These are phyloP conservation scores for Myxozyma neotropica DNA, from an alignment of 805 yeast genomes.

Conservation along the genomic window DNA sequence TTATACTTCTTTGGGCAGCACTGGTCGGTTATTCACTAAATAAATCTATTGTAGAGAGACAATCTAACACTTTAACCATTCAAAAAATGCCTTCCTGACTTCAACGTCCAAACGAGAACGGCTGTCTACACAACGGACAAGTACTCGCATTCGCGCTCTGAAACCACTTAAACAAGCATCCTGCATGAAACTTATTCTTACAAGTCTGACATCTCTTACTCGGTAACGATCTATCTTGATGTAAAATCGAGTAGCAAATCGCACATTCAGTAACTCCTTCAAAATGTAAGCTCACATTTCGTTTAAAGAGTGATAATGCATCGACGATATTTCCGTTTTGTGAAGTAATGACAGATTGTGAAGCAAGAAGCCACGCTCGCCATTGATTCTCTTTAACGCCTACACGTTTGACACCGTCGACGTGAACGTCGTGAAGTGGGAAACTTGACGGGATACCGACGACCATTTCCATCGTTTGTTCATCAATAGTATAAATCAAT, in stretches of 20 bases:
- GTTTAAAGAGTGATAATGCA: constrained; percentile 66
- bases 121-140: constrained; percentile 86
- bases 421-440: constrained; percentile 75
- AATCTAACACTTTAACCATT: background rate
- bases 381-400: constrained; percentile 92
- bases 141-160: constrained; percentile 89
- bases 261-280: constrained; percentile 97
- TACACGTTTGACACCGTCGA: constrained; percentile 74
- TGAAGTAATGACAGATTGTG: constrained; percentile 76
- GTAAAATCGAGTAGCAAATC: constrained; percentile 89
- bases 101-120: constrained; percentile 29
- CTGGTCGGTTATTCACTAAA: no score
- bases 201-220: constrained; percentile 87
- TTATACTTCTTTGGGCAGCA: no score
- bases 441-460: constrained; percentile 72
- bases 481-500: constrained; percentile 78
- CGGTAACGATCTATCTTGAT: constrained; percentile 88
- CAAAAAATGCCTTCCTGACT: background rate
- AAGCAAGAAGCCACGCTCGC: constrained; percentile 93
- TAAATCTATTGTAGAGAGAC: no score
- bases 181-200: constrained; percentile 91
- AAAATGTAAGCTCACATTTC: constrained; percentile 80
- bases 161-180: constrained; percentile 94
- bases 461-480: constrained; percentile 78
- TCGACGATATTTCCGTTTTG: constrained; percentile 56